Percentiles rank a stretch among this genome's conserved stretches.
phyloP scores from a whole-genome alignment of 2,329 filamentous ascomycete genomes.

The Geoglossum cookeanum region DNA sequence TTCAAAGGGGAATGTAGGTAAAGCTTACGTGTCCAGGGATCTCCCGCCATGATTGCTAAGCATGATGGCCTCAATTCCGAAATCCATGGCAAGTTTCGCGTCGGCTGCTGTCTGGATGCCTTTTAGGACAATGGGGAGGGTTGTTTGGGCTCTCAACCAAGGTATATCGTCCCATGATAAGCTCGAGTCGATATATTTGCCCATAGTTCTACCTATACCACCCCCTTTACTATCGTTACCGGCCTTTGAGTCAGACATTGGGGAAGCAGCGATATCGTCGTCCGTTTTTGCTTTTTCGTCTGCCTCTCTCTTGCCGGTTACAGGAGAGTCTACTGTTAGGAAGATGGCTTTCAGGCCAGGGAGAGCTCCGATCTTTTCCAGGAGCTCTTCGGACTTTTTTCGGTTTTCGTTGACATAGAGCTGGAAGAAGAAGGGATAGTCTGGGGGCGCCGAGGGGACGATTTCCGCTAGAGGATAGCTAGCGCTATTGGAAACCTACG shows the following conservation, averaged over 20 bases:
- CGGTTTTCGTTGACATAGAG: conserved; percentile 21
- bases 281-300: conserved; percentile 29
- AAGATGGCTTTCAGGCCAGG: conserved; percentile 16
- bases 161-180: conserved; percentile 17
- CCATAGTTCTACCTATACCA: conserved; percentile 35
- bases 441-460: conserved; percentile 10
- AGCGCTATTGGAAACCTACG: conserved; percentile 18
- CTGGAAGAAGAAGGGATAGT: conserved; percentile 18
- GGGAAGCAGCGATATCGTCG: conserved; percentile 25
- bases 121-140: conserved; percentile 25
- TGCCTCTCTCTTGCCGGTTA: conserved; percentile 23
- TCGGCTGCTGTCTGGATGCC: conserved; percentile 24
- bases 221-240: conserved; percentile 35
- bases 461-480: conserved; percentile 24
- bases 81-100: conserved; percentile 22
- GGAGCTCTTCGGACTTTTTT: conserved; percentile 11
- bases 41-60: conserved; percentile 34
- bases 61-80: conserved; percentile 26
- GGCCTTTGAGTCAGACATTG: conserved; percentile 28
- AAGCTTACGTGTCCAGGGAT: conserved; percentile 24
- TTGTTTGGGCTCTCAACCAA: conserved; percentile 1
- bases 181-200: conserved; percentile 35
- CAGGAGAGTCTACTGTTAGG: conserved; percentile 19
- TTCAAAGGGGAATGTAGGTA: no score
- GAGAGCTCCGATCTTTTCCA: conserved; percentile 13